Conservation (phyloP, 108 stramenopile species). For the Parmales sp. region DNA sequence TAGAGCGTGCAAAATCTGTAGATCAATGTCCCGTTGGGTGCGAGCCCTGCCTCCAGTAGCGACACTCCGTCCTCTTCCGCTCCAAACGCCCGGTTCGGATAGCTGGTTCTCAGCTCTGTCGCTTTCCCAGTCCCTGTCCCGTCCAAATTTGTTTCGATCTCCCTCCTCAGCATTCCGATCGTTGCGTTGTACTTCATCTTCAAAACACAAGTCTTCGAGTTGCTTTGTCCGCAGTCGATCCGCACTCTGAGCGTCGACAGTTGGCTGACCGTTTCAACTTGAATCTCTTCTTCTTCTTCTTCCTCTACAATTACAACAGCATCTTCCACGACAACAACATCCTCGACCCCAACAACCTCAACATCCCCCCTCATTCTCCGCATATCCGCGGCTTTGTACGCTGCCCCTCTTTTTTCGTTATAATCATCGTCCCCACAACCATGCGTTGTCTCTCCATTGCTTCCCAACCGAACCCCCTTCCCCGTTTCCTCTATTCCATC, state of each 20-base stretch:
- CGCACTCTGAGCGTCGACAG: constrained; percentile 5
- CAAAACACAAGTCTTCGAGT: background rate
- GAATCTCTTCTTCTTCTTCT: background rate
- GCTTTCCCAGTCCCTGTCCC: background rate
- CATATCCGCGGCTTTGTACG: too few species aligned
- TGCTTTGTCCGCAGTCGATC: background rate
- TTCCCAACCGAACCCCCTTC: background rate
- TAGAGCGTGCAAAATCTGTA: too few species aligned
- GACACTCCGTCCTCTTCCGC: background rate
- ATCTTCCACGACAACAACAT: background rate
- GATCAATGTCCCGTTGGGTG: constrained; percentile 12
- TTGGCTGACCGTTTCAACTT: background rate
- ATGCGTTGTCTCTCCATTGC: background rate
- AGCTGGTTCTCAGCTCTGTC: constrained; percentile 14
- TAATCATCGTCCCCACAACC: background rate
- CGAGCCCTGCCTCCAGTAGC: constrained; percentile 17
- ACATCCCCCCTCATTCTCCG: background rate
- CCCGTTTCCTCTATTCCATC: too few species aligned
- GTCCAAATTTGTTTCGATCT: background rate
- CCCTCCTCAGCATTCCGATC: background rate
- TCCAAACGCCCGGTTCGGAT: background rate
- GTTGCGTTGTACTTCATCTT: constrained; percentile 11
- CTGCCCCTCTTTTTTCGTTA: too few species aligned
- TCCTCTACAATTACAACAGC: background rate
- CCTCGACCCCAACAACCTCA: background rate